phyloP scores from a whole-genome alignment of 441 rosid genomes.

The Rhodomyrtus psidioides region DNA sequence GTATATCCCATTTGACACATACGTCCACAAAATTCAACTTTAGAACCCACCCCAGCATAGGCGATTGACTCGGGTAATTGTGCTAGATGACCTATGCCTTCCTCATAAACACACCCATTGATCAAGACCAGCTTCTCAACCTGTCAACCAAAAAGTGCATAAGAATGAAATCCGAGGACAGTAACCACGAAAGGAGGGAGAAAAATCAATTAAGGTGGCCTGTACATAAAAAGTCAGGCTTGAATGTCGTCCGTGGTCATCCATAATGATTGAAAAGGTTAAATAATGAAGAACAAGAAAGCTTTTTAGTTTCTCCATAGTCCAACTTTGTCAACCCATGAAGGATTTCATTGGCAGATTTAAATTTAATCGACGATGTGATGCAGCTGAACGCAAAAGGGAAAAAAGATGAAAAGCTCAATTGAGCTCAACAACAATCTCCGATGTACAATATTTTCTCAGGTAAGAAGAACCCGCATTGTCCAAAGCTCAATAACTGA shows the following conservation, averaged over 20 bases:
- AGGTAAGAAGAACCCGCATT: neutral
- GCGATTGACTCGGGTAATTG: constrained; percentile 57
- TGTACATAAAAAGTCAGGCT: neutral
- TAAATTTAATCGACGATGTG: neutral
- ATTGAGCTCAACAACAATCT: neutral
- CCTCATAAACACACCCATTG: constrained; percentile 79
- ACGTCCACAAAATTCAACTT: neutral
- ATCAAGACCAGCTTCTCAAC: constrained; percentile 76
- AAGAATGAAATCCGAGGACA: neutral
- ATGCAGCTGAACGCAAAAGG: neutral
- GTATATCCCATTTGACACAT: neutral
- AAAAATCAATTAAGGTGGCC: neutral
- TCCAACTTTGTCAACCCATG: neutral
- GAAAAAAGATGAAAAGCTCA: no score
- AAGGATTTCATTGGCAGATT: neutral
- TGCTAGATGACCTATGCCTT: constrained; percentile 78
- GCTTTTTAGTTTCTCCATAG: neutral
- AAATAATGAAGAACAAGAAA: neutral
- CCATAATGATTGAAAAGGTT: neutral
- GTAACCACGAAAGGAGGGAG: neutral
- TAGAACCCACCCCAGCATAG: constrained; percentile 69
- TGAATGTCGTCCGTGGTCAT: neutral
- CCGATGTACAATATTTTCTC: neutral
- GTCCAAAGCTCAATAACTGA: neutral
- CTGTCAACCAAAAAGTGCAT: constrained; percentile 19